Percentiles rank a stretch among this genome's conserved stretches.
Conservation (phyloP, 371 early-diverging fungal genomes). For the Saksenaea vasiformis region DNA sequence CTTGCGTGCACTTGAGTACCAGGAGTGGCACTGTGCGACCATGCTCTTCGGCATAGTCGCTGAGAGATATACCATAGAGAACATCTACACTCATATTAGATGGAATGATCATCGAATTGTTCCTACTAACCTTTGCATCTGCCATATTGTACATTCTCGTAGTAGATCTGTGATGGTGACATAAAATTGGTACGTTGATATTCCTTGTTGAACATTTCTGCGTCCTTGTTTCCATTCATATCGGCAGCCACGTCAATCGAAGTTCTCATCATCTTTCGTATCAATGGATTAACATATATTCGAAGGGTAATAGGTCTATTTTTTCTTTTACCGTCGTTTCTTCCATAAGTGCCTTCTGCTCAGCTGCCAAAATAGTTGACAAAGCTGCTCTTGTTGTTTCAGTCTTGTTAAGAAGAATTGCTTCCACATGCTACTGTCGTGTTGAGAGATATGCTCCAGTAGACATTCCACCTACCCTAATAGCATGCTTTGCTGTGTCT, state of each 20-base stretch:
- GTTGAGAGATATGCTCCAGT: neutral
- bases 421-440: slow-evolving; percentile 11
- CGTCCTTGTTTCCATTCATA: slow-evolving; percentile 33
- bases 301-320: neutral
- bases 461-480: slow-evolving; percentile 1
- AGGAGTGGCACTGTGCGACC: slow-evolving; percentile 53
- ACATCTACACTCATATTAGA: slow-evolving; percentile 31
- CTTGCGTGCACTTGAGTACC: slow-evolving; percentile 55
- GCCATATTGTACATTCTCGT: slow-evolving; percentile 52
- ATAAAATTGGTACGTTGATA: slow-evolving; percentile 44
- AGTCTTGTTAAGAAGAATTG: slow-evolving; percentile 15
- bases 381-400: slow-evolving; percentile 14
- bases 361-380: slow-evolving; percentile 9
- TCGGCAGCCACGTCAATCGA: neutral
- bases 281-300: neutral
- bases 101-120: neutral
- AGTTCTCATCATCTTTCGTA: neutral
- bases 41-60: slow-evolving; percentile 46
- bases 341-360: slow-evolving; percentile 9
- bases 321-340: slow-evolving; percentile 9
- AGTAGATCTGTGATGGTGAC: slow-evolving; percentile 47
- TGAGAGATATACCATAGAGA: slow-evolving; percentile 59
- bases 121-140: slow-evolving; percentile 30
- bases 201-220: slow-evolving; percentile 32
- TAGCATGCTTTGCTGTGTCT: slow-evolving; percentile 11